phyloP scores from a whole-genome alignment of 352 stramenopile genomes.

The Pythium pectinolyticum region DNA sequence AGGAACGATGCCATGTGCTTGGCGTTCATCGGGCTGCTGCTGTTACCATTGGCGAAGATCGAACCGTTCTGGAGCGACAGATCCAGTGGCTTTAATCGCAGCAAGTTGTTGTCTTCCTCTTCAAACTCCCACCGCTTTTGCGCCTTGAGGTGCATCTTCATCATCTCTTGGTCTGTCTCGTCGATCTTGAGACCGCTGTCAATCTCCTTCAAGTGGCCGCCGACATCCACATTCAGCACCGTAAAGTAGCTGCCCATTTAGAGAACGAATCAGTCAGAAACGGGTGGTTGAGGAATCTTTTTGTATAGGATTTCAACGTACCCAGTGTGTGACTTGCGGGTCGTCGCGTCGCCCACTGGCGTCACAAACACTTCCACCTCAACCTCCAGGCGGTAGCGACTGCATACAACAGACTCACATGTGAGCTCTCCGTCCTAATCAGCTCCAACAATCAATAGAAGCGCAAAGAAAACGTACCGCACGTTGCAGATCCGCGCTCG shows the following conservation, averaged over 20 bases:
- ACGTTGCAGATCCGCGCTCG: conserved; percentile 63
- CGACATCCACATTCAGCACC: conserved; percentile 52
- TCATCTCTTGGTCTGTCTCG: conserved; percentile 46
- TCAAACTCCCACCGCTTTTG: conserved; percentile 61
- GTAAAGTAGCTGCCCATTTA: conserved; percentile 42
- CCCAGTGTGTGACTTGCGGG: conserved; percentile 58
- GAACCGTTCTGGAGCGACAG: conserved; percentile 8
- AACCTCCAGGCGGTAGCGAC: conserved; percentile 54
- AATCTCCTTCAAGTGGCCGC: conserved; percentile 43
- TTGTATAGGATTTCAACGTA: conserved; percentile 14
- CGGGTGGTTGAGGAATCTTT: background rate
- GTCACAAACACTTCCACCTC: conserved; percentile 67
- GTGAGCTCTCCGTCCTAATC: background rate
- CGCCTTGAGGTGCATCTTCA: conserved; percentile 56
- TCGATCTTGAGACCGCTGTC: conserved; percentile 47
- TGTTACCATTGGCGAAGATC: background rate
- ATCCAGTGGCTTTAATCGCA: conserved; percentile 14
- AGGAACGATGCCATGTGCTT: conserved; percentile 20
- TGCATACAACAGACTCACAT: conserved; percentile 8
- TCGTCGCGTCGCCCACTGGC: conserved; percentile 29
- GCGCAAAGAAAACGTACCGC: conserved; percentile 36
- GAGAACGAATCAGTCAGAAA: background rate
- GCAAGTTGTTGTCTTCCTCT: conserved; percentile 38
- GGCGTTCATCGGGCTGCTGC: background rate
- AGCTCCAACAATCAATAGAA: background rate